These are phyloP conservation scores for Leccinum boreale DNA, from an alignment of 768 basidiomycete species.

Conservation along the genomic window DNA sequence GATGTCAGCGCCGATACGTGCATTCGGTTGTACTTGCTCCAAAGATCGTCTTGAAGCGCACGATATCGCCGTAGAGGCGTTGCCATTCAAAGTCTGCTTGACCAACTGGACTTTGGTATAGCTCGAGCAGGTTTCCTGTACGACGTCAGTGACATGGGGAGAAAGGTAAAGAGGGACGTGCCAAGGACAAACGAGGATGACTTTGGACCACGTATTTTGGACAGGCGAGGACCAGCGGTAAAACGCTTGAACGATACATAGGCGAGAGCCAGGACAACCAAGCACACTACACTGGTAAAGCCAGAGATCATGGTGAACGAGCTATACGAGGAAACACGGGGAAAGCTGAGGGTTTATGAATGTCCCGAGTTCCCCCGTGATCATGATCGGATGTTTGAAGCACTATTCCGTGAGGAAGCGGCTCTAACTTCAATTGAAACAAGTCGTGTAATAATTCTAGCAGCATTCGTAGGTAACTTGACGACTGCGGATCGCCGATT, in stretches of 20 bases:
- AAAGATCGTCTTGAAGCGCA: constrained; percentile 28
- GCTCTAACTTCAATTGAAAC: no score
- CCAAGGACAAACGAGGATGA: constrained; percentile 23
- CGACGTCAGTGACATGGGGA: constrained; percentile 20
- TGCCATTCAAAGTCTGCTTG: constrained; percentile 31
- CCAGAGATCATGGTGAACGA: constrained; percentile 8
- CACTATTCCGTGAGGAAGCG: not conserved
- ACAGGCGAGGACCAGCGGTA: constrained; percentile 6
- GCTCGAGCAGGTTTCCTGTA: constrained; percentile 28
- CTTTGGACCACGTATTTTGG: constrained; percentile 19
- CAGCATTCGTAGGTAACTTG: not conserved
- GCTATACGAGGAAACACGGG: not conserved
- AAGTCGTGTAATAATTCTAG: no score
- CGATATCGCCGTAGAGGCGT: constrained; percentile 25
- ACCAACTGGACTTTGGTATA: constrained; percentile 27
- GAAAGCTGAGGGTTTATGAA: constrained; percentile 1
- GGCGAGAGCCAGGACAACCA: constrained; percentile 8
- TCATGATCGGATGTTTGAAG: constrained; percentile 1
- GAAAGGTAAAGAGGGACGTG: not conserved
- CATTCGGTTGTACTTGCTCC: constrained; percentile 16
- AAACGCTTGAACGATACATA: not conserved
- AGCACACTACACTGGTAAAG: not conserved
- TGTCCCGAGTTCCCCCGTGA: constrained; percentile 1
- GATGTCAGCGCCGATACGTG: not conserved
- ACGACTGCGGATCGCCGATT: not conserved